Percentiles rank a stretch among this genome's conserved stretches.
Evolutionary conservation across 2,329 filamentous ascomycete species (phyloP).

Genomic region (Colletotrichum graminicola): DNA sequence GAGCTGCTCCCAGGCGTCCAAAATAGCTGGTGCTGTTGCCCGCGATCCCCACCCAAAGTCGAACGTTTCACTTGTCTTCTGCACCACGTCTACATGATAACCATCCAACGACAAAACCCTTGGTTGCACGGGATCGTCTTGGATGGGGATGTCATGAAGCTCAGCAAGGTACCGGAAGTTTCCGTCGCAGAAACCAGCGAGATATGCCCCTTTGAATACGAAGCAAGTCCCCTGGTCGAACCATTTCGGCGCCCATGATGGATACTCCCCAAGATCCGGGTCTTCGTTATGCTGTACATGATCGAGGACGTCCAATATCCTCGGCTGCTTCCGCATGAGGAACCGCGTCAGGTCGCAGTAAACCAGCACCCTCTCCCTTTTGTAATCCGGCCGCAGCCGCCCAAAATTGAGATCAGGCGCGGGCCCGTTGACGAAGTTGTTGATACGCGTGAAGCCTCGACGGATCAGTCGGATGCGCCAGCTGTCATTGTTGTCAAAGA

Average conservation of each 20-base stretch:
- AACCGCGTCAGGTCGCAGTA: slow-evolving; percentile 42
- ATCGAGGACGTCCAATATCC: slow-evolving; percentile 36
- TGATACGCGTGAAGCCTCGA: slow-evolving; percentile 31
- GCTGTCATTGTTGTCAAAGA: slow-evolving; percentile 18
- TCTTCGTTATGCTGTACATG: slow-evolving; percentile 40
- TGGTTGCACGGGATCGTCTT: slow-evolving; percentile 15
- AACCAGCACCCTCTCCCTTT: slow-evolving; percentile 30
- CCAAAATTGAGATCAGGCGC: slow-evolving; percentile 30
- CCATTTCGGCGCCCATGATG: slow-evolving; percentile 43
- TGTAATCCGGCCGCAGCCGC: slow-evolving; percentile 39
- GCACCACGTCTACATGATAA: slow-evolving; percentile 32
- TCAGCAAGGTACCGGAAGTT: slow-evolving; percentile 32
- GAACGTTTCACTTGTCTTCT: slow-evolving; percentile 14
- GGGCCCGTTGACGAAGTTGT: slow-evolving; percentile 31
- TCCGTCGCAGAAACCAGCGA: slow-evolving; percentile 38
- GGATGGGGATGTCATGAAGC: slow-evolving; percentile 28
- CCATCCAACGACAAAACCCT: slow-evolving; percentile 35
- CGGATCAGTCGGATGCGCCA: slow-evolving; percentile 31
- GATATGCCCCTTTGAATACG: slow-evolving; percentile 31
- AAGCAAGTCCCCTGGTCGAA: slow-evolving; percentile 30
- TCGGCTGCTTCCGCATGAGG: slow-evolving; percentile 37
- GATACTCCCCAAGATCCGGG: slow-evolving; percentile 32
- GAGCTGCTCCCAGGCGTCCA: slow-evolving; percentile 16
- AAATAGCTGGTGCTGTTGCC: slow-evolving; percentile 1
- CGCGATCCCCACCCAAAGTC: slow-evolving; percentile 14